Percentiles rank a stretch among this genome's conserved stretches.
Evolutionary conservation across 306 rosid species (phyloP).

Genomic region (Herpetospermum pedunculosum): DNA sequence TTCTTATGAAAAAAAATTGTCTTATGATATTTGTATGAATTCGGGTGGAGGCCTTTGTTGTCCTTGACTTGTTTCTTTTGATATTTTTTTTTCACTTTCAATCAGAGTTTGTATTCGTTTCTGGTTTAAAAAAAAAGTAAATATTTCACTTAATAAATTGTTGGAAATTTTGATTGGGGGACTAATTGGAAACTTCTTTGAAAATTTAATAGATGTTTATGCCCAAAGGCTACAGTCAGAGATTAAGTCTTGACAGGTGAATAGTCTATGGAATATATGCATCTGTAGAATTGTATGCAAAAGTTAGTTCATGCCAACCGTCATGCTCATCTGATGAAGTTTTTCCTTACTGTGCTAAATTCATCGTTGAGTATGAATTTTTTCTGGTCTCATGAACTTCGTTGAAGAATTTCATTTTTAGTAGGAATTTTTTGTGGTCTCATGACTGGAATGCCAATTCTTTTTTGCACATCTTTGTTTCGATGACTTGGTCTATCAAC

Average conservation of each 20-base stretch:
- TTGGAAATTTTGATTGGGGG: not conserved
- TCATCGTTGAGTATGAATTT: not conserved
- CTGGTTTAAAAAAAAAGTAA: not conserved
- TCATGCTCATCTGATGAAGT: not conserved
- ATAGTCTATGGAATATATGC: not conserved
- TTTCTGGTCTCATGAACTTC: not conserved
- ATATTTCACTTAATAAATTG: not conserved
- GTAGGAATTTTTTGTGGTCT: not conserved
- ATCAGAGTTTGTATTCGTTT: not conserved
- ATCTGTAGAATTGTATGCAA: not conserved
- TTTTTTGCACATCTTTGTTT: constrained; percentile 13
- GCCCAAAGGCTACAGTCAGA: not conserved
- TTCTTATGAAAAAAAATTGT: no score
- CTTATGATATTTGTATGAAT: not conserved
- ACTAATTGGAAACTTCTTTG: not conserved
- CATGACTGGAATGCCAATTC: not conserved
- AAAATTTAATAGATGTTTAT: not conserved
- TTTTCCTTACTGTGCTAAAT: not conserved
- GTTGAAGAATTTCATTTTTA: not conserved
- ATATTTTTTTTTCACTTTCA: not conserved
- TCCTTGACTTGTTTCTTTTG: not conserved
- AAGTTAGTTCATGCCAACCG: not conserved
- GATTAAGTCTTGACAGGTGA: not conserved
- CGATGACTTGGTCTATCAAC: not conserved
- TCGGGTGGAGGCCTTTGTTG: not conserved